phyloP scores from a whole-genome alignment of 2,329 filamentous ascomycete species.

The Zymoseptoria crescenta region DNA sequence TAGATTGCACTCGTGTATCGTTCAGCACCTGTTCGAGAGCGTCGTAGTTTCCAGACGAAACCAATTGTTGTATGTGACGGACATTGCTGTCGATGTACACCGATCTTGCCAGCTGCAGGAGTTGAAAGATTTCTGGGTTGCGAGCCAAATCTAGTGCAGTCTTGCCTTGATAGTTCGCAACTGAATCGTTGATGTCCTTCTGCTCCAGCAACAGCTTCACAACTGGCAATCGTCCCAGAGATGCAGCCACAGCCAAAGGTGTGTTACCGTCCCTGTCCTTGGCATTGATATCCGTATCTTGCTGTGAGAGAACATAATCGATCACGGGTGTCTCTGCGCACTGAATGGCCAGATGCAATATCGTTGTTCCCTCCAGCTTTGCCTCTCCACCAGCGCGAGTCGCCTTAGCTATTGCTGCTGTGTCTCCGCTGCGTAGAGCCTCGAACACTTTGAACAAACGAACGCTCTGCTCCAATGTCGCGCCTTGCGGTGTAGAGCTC shows the following conservation, averaged over 20 bases:
- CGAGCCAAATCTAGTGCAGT: slow-evolving; percentile 81
- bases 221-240: slow-evolving; percentile 69
- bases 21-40: slow-evolving; percentile 70
- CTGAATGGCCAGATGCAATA: slow-evolving; percentile 89
- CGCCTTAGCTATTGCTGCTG: slow-evolving; percentile 77
- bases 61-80: slow-evolving; percentile 72
- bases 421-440: slow-evolving; percentile 82
- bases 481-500: slow-evolving; percentile 28
- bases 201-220: slow-evolving; percentile 80
- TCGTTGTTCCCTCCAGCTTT: slow-evolving; percentile 70
- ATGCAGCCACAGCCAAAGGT: slow-evolving; percentile 77
- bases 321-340: slow-evolving; percentile 89
- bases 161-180: slow-evolving; percentile 76
- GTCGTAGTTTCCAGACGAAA: slow-evolving; percentile 66
- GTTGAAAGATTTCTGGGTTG: slow-evolving; percentile 91
- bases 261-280: slow-evolving; percentile 91
- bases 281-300: slow-evolving; percentile 64
- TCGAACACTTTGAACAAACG: slow-evolving; percentile 92
- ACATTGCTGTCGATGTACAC: slow-evolving; percentile 84
- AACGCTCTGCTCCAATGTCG: slow-evolving; percentile 79
- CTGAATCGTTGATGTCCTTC: slow-evolving; percentile 76
- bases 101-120: slow-evolving; percentile 81
- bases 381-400: slow-evolving; percentile 48
- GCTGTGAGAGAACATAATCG: slow-evolving; percentile 78
- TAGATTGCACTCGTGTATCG: slow-evolving; percentile 75